A percentile compares a stretch with the other conserved stretches of the same genome.
phyloP scores from a whole-genome alignment of 495 filamentous ascomycete genomes.

The Podospora appendiculata region DNA sequence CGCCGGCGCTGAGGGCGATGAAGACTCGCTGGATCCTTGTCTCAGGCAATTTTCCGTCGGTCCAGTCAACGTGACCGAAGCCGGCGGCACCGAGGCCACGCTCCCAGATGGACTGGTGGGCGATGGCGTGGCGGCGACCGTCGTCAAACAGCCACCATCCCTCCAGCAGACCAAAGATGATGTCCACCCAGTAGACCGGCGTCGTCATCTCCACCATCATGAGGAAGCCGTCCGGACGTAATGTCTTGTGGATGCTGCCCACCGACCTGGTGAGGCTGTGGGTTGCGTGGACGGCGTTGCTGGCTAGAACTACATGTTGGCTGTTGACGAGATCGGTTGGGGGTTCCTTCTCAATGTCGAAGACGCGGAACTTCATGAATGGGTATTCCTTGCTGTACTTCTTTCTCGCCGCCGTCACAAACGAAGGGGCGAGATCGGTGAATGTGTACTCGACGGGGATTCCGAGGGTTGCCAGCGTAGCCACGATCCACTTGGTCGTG shows the following conservation, averaged over 20 bases:
- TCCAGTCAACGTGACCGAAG: constrained; percentile 42
- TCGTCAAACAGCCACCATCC: constrained; percentile 51
- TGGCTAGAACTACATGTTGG: constrained; percentile 46
- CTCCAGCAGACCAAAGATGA: constrained; percentile 43
- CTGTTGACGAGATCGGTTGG: constrained; percentile 35
- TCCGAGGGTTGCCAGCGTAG: constrained; percentile 13
- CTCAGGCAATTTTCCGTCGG: constrained; percentile 28
- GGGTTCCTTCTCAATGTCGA: constrained; percentile 43
- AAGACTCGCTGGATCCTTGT: constrained; percentile 6
- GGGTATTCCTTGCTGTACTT: constrained; percentile 15
- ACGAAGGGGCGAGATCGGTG: constrained; percentile 49
- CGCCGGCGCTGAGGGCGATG: background rate
- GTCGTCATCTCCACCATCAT: constrained; percentile 32
- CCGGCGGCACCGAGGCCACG: constrained; percentile 31
- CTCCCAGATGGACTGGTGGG: constrained; percentile 29
- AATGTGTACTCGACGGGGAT: constrained; percentile 41
- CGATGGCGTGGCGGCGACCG: constrained; percentile 37
- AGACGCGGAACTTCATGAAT: constrained; percentile 33
- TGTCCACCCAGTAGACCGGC: constrained; percentile 33
- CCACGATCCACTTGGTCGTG: constrained; percentile 25
- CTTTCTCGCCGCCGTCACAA: constrained; percentile 35
- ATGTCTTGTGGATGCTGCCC: constrained; percentile 18
- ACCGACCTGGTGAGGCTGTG: constrained; percentile 19
- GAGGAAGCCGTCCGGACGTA: constrained; percentile 26
- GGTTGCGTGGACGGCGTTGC: constrained; percentile 44